Evolutionary conservation across 2,329 filamentous ascomycete genomes (phyloP).

Genomic region (Daldinia sp.): DNA sequence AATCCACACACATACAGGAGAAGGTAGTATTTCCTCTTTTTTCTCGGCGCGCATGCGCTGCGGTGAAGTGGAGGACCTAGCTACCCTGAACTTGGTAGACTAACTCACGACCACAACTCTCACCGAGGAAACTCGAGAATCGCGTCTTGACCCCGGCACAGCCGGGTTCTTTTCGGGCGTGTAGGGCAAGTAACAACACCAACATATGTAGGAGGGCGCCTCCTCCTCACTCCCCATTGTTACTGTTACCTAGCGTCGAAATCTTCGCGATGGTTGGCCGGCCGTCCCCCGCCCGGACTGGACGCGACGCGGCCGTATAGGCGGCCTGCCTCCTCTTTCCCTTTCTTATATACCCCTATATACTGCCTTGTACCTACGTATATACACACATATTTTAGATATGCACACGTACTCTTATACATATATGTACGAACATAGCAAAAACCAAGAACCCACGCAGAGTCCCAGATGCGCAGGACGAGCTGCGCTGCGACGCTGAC

Average conservation of each 20-base stretch:
- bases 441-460: slow-evolving; percentile 2
- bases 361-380: not conserved
- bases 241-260: slow-evolving; percentile 35
- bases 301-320: slow-evolving; percentile 11
- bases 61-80: slow-evolving; percentile 24
- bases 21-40: slow-evolving; percentile 35
- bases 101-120: slow-evolving; percentile 25
- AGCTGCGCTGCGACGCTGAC: slow-evolving; percentile 8
- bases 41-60: slow-evolving; percentile 34
- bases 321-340: slow-evolving; percentile 11
- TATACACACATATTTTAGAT: not conserved
- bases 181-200: slow-evolving; percentile 24
- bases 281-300: slow-evolving; percentile 5
- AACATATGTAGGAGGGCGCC: slow-evolving; percentile 18
- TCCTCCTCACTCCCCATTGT: slow-evolving; percentile 19
- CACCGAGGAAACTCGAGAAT: slow-evolving; percentile 36
- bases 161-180: slow-evolving; percentile 11
- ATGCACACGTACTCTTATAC: not conserved
- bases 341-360: not conserved
- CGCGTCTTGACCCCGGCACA: slow-evolving; percentile 17
- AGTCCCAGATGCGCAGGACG: slow-evolving; percentile 2
- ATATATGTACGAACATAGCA: slow-evolving; percentile 1
- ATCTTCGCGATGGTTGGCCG: slow-evolving; percentile 18
- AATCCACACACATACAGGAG: slow-evolving; percentile 1
- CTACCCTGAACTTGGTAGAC: not conserved